Conservation (phyloP, 2,329 filamentous ascomycete genomes). For the Trichoderma pleuroti region DNA sequence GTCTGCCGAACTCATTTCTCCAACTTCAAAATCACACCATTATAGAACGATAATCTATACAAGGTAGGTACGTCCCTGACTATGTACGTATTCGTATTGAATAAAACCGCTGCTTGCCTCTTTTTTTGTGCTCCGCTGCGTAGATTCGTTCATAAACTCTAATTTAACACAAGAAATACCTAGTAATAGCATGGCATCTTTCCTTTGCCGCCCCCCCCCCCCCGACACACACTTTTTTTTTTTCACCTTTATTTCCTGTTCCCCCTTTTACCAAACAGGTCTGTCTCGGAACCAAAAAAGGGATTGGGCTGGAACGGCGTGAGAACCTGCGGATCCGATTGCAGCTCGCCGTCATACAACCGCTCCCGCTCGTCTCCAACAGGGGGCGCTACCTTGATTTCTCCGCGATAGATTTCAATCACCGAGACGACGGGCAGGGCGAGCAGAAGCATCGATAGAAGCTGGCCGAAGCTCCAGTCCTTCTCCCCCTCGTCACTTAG, state of each 20-base stretch:
- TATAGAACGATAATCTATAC: neutral
- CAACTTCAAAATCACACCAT: neutral
- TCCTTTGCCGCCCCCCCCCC: neutral
- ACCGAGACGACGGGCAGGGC: slow-evolving; percentile 57
- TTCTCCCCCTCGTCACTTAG: slow-evolving; percentile 53
- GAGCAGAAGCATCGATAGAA: slow-evolving; percentile 57
- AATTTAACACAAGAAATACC: neutral
- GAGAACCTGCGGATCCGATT: slow-evolving; percentile 28
- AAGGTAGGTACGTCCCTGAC: neutral
- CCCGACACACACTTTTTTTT: neutral
- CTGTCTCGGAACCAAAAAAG: slow-evolving; percentile 39
- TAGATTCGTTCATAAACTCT: neutral
- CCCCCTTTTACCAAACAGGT: slow-evolving; percentile 34
- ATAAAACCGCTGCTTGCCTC: neutral
- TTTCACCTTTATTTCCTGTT: neutral
- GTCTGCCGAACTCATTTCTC: neutral
- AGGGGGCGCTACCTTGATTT: slow-evolving; percentile 42
- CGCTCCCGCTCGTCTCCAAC: slow-evolving; percentile 39
- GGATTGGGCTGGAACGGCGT: slow-evolving; percentile 44
- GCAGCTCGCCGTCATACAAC: slow-evolving; percentile 41
- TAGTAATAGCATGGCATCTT: neutral
- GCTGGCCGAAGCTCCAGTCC: slow-evolving; percentile 60
- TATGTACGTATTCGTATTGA: neutral
- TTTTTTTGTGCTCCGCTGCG: neutral
- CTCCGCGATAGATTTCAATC: slow-evolving; percentile 56